A percentile compares a stretch with the other conserved stretches of the same genome.
Conservation (phyloP, 805 yeast genomes). For the Metschnikowia lochheadii region DNA sequence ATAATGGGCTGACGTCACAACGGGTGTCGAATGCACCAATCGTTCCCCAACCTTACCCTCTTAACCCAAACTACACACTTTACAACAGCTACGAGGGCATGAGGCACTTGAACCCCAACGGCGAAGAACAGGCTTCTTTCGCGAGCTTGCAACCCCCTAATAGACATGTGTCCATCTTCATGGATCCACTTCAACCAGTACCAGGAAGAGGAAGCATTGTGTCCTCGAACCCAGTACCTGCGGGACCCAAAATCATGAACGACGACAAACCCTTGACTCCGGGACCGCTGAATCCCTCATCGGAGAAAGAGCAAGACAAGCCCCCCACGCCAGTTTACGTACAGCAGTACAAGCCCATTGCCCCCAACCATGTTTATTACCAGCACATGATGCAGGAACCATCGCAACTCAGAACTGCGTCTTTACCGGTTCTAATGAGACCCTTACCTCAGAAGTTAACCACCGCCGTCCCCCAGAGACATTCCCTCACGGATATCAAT, state of each 20-base stretch:
- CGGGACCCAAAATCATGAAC: neutral
- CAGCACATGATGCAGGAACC: slow-evolving; percentile 15
- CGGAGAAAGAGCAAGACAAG: slow-evolving; percentile 3
- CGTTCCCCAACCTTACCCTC: slow-evolving; percentile 34
- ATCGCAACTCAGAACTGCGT: slow-evolving; percentile 13
- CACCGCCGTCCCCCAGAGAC: slow-evolving; percentile 11
- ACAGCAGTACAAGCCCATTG: slow-evolving; percentile 17
- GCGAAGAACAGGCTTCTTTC: neutral
- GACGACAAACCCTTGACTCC: slow-evolving; percentile 4
- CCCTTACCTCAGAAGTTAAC: slow-evolving; percentile 10
- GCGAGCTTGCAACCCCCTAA: slow-evolving; percentile 15
- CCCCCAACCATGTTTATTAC: slow-evolving; percentile 13
- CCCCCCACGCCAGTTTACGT: slow-evolving; percentile 8
- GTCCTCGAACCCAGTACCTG: neutral
- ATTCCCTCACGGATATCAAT: slow-evolving; percentile 8
- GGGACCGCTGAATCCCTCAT: neutral
- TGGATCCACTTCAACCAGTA: slow-evolving; percentile 34
- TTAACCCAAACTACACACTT: slow-evolving; percentile 34
- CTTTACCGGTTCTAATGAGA: slow-evolving; percentile 15
- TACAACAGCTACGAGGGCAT: slow-evolving; percentile 20
- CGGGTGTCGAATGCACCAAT: slow-evolving; percentile 18
- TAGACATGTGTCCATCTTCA: slow-evolving; percentile 39
- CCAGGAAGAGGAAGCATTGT: slow-evolving; percentile 13
- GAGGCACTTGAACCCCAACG: neutral
- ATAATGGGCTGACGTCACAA: slow-evolving; percentile 7